Conservation (phyloP, 2,329 filamentous ascomycete genomes). For the Penicillium sumatraense region DNA sequence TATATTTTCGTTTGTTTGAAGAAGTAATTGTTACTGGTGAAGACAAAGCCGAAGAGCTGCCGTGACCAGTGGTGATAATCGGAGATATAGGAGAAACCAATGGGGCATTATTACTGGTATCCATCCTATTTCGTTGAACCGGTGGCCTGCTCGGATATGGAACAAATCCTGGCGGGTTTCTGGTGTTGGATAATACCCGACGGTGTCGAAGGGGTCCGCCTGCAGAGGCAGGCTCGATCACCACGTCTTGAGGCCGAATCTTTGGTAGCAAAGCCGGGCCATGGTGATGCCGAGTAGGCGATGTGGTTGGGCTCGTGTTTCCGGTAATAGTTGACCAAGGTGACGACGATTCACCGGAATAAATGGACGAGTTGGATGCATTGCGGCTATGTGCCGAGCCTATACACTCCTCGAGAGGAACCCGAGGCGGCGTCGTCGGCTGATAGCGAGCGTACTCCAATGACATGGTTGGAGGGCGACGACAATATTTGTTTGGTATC, state of each 20-base stretch:
- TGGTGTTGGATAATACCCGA: constrained; percentile 58
- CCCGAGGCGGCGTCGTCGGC: constrained; percentile 50
- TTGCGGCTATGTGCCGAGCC: constrained; percentile 60
- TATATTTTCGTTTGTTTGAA: constrained; percentile 42
- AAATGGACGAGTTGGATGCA: constrained; percentile 67
- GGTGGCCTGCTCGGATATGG: constrained; percentile 54
- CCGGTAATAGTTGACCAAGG: constrained; percentile 71
- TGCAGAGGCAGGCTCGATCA: constrained; percentile 63
- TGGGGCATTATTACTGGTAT: constrained; percentile 49
- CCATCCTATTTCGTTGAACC: constrained; percentile 51
- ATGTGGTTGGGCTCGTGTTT: constrained; percentile 71
- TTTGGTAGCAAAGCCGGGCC: constrained; percentile 78
- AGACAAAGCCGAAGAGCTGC: constrained; percentile 56
- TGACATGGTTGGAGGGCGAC: constrained; percentile 40
- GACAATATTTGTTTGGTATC: background rate
- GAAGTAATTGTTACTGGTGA: constrained; percentile 65
- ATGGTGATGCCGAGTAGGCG: constrained; percentile 75
- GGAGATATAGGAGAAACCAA: constrained; percentile 53
- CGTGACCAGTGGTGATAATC: constrained; percentile 37
- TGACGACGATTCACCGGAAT: constrained; percentile 70
- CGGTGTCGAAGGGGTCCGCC: constrained; percentile 61
- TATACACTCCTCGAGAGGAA: constrained; percentile 38
- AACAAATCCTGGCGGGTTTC: constrained; percentile 54
- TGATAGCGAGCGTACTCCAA: constrained; percentile 48
- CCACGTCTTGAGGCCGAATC: constrained; percentile 83